Conservation (phyloP, 345 rosid genomes). For the Eucalyptus virginea region DNA sequence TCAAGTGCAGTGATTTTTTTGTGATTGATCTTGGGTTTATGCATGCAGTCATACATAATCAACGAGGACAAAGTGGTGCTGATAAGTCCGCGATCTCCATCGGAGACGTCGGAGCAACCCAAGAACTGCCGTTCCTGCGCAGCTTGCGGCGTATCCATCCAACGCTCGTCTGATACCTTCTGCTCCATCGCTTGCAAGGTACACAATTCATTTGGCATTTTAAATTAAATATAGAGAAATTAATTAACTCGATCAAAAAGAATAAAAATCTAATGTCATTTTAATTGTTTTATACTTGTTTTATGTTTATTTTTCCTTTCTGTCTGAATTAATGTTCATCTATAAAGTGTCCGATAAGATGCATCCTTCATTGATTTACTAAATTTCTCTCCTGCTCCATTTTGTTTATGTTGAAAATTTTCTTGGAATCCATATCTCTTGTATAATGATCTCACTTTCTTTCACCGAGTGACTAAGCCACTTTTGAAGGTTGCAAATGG, state of each 20-base stretch:
- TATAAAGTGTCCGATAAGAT: background rate
- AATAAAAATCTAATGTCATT: background rate
- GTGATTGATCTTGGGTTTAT: background rate
- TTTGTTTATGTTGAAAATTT: background rate
- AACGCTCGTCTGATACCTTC: conserved; percentile 53
- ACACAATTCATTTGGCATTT: background rate
- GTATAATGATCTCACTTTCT: background rate
- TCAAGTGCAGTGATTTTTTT: background rate
- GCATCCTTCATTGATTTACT: background rate
- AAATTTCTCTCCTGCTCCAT: background rate
- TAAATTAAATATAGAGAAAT: background rate
- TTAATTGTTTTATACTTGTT: background rate
- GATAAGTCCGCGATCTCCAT: conserved; percentile 60
- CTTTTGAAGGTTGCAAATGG: background rate
- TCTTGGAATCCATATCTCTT: background rate
- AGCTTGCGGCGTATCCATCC: conserved; percentile 64
- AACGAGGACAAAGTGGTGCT: conserved; percentile 81
- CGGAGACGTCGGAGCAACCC: conserved; percentile 59
- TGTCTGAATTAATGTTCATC: background rate
- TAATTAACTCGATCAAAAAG: background rate
- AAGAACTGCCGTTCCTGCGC: conserved; percentile 48
- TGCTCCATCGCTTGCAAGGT: conserved; percentile 93
- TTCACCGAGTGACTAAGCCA: background rate
- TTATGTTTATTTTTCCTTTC: background rate
- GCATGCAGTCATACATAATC: conserved; percentile 57